These are phyloP conservation scores for Aspergillus pseudoterreus DNA, from an alignment of 2,329 filamentous ascomycete genomes.

Conservation along the genomic window DNA sequence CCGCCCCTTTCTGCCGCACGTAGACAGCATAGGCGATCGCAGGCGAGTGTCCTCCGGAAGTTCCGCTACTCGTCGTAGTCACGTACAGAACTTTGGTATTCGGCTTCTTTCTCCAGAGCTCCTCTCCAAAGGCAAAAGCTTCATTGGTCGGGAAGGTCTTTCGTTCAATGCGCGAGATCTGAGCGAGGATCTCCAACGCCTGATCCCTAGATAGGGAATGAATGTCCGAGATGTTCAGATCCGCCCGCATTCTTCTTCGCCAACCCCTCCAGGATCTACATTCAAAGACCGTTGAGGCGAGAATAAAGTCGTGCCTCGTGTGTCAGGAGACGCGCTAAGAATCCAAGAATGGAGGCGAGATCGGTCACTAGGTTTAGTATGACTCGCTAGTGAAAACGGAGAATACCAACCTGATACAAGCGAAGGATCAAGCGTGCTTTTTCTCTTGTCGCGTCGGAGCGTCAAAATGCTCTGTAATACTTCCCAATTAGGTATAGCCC, in stretches of 20 bases:
- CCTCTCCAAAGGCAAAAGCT: conserved; percentile 45
- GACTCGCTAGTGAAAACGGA: no score
- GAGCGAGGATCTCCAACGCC: conserved; percentile 33
- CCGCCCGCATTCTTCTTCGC: conserved; percentile 20
- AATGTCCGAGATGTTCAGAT: conserved; percentile 32
- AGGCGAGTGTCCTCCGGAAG: conserved; percentile 12
- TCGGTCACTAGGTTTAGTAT: not conserved
- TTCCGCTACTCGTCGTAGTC: conserved; percentile 10
- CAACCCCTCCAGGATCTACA: conserved; percentile 19
- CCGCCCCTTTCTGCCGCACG: conserved; percentile 42
- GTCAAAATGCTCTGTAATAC: no score
- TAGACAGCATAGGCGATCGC: conserved; percentile 48
- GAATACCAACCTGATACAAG: no score
- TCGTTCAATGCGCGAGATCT: conserved; percentile 43
- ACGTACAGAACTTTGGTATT: conserved; percentile 44
- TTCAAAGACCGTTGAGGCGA: conserved; percentile 13
- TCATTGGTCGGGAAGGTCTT: conserved; percentile 51
- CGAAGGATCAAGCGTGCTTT: no score
- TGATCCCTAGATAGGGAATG: conserved; percentile 34
- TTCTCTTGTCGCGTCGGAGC: no score
- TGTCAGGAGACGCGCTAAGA: not conserved
- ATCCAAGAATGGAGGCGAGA: not conserved
- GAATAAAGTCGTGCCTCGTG: conserved; percentile 22
- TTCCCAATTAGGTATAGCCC: no score
- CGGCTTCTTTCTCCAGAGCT: conserved; percentile 46